Conservation (phyloP, 129 eudicot species). For the Saussurea involucrata region DNA sequence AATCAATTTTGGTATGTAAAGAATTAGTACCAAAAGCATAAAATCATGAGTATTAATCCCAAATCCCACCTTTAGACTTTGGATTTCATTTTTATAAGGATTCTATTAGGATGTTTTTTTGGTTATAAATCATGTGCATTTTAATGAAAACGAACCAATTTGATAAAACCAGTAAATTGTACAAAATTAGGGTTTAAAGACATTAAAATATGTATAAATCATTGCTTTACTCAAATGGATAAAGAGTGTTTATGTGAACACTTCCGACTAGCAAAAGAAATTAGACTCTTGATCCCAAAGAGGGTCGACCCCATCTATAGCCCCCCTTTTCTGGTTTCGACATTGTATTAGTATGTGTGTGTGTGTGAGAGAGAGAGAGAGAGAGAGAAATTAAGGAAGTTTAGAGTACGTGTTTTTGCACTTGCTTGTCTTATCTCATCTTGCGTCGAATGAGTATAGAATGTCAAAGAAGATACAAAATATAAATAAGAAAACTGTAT, state of each 20-base stretch:
- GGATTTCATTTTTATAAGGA: not conserved
- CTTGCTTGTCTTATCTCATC: not conserved
- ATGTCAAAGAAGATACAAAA: not conserved
- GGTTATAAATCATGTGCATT: not conserved
- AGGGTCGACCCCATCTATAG: not conserved
- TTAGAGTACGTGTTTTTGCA: not conserved
- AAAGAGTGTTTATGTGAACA: not conserved
- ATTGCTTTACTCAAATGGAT: not conserved
- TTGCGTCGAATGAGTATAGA: not conserved
- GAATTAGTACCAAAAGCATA: conserved; percentile 31
- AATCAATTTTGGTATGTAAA: not conserved
- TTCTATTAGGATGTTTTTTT: not conserved
- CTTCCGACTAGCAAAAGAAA: not conserved
- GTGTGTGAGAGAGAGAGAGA: too few species aligned
- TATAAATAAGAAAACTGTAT: too few species aligned
- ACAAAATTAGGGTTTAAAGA: not conserved
- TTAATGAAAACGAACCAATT: not conserved
- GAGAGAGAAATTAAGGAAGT: not conserved
- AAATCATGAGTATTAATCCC: conserved; percentile 1
- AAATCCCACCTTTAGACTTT: conserved; percentile 17
- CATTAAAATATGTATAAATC: not conserved
- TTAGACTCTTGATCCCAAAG: not conserved
- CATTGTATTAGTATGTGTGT: not conserved
- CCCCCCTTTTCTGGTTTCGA: not conserved
- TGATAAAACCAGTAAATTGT: not conserved